These are phyloP conservation scores for Aspergillus nanangensis DNA, from an alignment of 495 filamentous ascomycete species.

Conservation along the genomic window DNA sequence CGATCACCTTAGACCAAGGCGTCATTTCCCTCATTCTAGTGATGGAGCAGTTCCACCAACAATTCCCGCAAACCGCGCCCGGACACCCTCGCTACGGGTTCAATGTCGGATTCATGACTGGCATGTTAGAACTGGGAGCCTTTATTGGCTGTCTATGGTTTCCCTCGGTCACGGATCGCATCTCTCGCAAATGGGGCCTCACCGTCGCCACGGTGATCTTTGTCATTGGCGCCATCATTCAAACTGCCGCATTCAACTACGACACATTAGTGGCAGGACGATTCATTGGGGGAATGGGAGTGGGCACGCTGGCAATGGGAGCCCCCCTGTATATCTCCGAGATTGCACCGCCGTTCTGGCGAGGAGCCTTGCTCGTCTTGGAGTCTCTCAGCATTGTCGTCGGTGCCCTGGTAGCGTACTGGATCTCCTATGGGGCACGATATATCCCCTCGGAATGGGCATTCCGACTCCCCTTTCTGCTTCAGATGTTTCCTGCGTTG, in stretches of 20 bases:
- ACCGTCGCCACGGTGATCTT: slow-evolving; percentile 18
- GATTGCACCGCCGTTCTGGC: slow-evolving; percentile 54
- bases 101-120: slow-evolving; percentile 16
- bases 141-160: slow-evolving; percentile 24
- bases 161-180: slow-evolving; percentile 18
- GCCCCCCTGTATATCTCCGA: slow-evolving; percentile 65
- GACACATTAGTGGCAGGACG: slow-evolving; percentile 18
- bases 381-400: slow-evolving; percentile 66
- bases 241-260: slow-evolving; percentile 22
- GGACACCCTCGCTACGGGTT: slow-evolving; percentile 14
- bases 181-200: slow-evolving; percentile 25
- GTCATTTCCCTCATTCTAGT: slow-evolving; percentile 21
- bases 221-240: slow-evolving; percentile 23
- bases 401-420: slow-evolving; percentile 68
- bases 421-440: slow-evolving; percentile 58
- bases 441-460: slow-evolving; percentile 41
- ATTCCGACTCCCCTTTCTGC: slow-evolving; percentile 63
- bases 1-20: slow-evolving; percentile 14
- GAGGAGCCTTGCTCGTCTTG: slow-evolving; percentile 62
- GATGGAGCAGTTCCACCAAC: slow-evolving; percentile 20
- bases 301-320: slow-evolving; percentile 27
- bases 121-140: slow-evolving; percentile 19
- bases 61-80: slow-evolving; percentile 14
- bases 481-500: slow-evolving; percentile 60
- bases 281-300: slow-evolving; percentile 26